Evolutionary conservation across 345 rosid genomes (phyloP), one percentile per base, ranked within the genome.

Genomic region (Rhodamnia argentea): DNA sequence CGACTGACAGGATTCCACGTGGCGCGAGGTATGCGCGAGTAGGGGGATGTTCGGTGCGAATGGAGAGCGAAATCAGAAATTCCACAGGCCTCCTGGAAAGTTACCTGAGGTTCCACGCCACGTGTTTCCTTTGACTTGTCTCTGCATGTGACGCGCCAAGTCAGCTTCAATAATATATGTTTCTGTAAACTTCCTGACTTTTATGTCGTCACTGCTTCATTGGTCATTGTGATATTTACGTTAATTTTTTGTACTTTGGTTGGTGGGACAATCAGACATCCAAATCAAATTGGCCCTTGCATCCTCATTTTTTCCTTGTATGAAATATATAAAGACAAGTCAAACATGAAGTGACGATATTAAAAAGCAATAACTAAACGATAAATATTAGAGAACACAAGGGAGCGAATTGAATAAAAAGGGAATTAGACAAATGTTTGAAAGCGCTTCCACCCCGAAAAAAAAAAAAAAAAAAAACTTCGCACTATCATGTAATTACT

Each of bases 81-180:
- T 51, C 52, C 52, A 51, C 52, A 0, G 52, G 13, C 52, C 11
- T 51, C 2, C 52, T 51, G 52, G 52, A 51, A 51, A 51, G 52
- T 50, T 50, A 50, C 12, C 11, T 50, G 52, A 50, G 12, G 52
- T 44, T 42, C 78, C 88, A 82, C 86, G 87, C 88, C 85, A 87
- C 88, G 86, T 90, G 91, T 87, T 89, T 9, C 42, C 52, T 29
- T 88, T 88, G 89, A 90, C 90, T 86, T 91, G 60, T 85, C 23
- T 58, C 84, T 5, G 32, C 60, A 62, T 59, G 85, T 76, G 91
- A 90, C 89, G 88, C 87, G 88, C 89, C 89, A 74, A 82, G 87
- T 82, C 86, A 89, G 76, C 83, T 83, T 24, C 16, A 42, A 27
- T 16, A 53, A 16, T 51, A 51, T 51, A 51, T 51, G 13, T 0